These are phyloP conservation scores for Porcisia hertigi DNA, from an alignment of 208 protist genomes.

Conservation along the genomic window DNA sequence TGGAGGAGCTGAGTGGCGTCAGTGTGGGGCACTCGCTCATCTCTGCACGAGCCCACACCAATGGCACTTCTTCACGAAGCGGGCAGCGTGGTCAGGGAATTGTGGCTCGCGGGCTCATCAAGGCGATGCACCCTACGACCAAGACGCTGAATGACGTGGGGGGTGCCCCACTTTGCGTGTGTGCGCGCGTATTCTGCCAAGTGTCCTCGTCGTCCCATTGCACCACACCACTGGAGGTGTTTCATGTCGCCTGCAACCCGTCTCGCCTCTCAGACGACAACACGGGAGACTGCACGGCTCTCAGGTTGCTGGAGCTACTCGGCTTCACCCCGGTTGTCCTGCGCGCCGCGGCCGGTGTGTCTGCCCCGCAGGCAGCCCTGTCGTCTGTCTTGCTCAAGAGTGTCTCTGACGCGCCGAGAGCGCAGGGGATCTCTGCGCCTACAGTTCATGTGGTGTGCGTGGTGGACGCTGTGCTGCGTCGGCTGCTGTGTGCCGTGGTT, in stretches of 20 bases:
- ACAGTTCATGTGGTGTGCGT: slow-evolving; percentile 30
- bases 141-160: neutral
- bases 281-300: slow-evolving; percentile 2
- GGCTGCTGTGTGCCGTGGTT: slow-evolving; percentile 42
- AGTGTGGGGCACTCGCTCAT: neutral
- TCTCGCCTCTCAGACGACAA: slow-evolving; percentile 9
- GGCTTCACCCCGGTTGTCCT: slow-evolving; percentile 42
- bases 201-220: neutral
- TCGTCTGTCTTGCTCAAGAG: neutral
- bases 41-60: neutral
- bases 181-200: neutral
- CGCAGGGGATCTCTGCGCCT: neutral
- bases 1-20: neutral
- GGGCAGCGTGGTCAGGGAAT: neutral
- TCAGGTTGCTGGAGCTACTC: slow-evolving; percentile 40
- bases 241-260: neutral
- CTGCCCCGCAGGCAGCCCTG: neutral
- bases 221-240: neutral
- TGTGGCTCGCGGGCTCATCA: neutral
- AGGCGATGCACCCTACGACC: neutral
- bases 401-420: neutral
- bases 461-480: slow-evolving; percentile 27
- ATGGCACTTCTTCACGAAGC: neutral
- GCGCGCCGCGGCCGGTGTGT: slow-evolving; percentile 4
- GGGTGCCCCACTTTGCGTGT: neutral